Conservation (phyloP, 2,329 filamentous ascomycete species). For the Scytalidium sp. region DNA sequence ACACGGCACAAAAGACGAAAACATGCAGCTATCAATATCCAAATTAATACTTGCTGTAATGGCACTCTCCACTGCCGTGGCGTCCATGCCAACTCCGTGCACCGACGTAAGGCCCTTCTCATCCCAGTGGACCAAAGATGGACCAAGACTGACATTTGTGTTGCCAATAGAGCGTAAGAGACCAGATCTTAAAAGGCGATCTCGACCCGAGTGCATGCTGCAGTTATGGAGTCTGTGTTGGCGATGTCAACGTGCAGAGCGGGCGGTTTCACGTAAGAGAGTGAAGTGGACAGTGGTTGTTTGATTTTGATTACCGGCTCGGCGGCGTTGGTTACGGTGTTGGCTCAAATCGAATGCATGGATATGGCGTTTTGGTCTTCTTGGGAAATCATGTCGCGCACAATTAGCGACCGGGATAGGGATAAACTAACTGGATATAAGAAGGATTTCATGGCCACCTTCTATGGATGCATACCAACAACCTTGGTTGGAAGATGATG, state of each 20-base stretch:
- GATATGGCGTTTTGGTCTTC: background rate
- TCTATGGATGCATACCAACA: background rate
- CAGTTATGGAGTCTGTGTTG: conserved; percentile 20
- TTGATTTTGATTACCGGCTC: no score
- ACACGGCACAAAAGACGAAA: background rate
- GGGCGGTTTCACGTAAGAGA: conserved; percentile 5
- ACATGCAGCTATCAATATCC: background rate
- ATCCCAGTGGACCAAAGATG: background rate
- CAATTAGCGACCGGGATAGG: background rate
- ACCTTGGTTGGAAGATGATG: background rate
- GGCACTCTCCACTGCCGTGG: background rate
- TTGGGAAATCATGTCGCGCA: background rate
- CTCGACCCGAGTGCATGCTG: conserved; percentile 23
- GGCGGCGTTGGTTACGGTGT: background rate
- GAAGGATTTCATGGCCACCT: background rate
- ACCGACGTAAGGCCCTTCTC: conserved; percentile 16
- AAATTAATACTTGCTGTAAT: background rate
- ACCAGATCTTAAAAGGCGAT: conserved; percentile 20
- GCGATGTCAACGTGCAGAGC: conserved; percentile 18
- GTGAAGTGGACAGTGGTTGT: background rate
- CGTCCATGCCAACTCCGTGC: conserved; percentile 15
- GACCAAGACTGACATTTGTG: background rate
- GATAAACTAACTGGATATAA: background rate
- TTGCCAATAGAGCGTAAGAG: conserved; percentile 13
- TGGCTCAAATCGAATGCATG: background rate